Conservation (phyloP, 2,329 filamentous ascomycete species). For the Penicillium expansum region DNA sequence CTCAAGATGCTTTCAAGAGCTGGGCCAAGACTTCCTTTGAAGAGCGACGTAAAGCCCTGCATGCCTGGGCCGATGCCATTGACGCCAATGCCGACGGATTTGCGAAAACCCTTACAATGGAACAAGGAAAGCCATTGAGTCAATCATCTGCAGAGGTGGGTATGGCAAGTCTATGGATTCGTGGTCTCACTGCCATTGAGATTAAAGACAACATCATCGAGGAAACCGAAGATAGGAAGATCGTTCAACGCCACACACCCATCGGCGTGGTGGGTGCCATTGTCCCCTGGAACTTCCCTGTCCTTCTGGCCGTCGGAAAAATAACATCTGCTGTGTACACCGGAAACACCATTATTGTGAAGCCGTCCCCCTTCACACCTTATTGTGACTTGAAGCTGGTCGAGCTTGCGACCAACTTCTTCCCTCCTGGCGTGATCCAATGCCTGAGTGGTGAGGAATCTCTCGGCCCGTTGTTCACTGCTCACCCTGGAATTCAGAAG, state of each 20-base stretch:
- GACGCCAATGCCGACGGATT: slow-evolving; percentile 39
- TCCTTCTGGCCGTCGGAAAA: slow-evolving; percentile 49
- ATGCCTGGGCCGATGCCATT: slow-evolving; percentile 35
- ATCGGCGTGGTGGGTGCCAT: slow-evolving; percentile 52
- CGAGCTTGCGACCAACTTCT: slow-evolving; percentile 50
- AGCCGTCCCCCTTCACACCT: slow-evolving; percentile 53
- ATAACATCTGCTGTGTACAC: slow-evolving; percentile 51
- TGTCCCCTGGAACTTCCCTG: slow-evolving; percentile 59
- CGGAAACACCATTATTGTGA: slow-evolving; percentile 55
- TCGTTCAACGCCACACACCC: slow-evolving; percentile 38
- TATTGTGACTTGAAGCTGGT: slow-evolving; percentile 55
- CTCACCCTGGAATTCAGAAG: slow-evolving; percentile 56
- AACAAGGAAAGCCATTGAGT: slow-evolving; percentile 43
- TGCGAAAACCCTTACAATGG: slow-evolving; percentile 40
- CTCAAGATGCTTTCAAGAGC: slow-evolving; percentile 46
- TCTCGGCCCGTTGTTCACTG: slow-evolving; percentile 54
- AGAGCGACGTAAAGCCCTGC: slow-evolving; percentile 34
- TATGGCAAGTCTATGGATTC: slow-evolving; percentile 25
- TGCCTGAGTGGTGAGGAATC: slow-evolving; percentile 55
- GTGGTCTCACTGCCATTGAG: slow-evolving; percentile 25
- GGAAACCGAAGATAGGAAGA: slow-evolving; percentile 43
- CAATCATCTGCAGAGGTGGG: slow-evolving; percentile 29
- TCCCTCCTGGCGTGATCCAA: slow-evolving; percentile 58
- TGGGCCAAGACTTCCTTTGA: slow-evolving; percentile 45
- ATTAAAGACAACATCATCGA: slow-evolving; percentile 50